Evolutionary conservation across 768 basidiomycete genomes (phyloP), one percentile per base, ranked within the genome.

Genomic region (Phanerochaete sordida): DNA sequence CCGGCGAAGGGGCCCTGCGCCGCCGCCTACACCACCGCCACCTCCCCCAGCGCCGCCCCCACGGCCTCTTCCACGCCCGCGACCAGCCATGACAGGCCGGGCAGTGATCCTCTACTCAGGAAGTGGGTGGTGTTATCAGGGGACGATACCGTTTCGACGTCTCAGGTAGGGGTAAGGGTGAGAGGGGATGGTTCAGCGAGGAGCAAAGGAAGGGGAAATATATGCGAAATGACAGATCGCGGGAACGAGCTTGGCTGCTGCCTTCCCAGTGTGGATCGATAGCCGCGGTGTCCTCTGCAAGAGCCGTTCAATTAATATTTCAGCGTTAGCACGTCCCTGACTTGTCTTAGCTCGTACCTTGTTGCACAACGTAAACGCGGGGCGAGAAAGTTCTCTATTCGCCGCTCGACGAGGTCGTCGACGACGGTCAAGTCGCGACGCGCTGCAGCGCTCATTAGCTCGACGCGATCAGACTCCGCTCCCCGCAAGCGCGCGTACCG

Each of bases 221-320:
- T 54, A 33, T n/a, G n/a, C 31, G n/a, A 30, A 31, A 13, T 39
- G 26, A 24, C 24, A 54, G 37, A 24, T 28, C 35, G 37, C 24
- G 39, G 39, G 39, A n/a, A n/a, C 35, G 23, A 21, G 21, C 37
- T 35, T 54, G 53, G n/a, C 11, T 28, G 28, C 33, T 35, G 21
- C 48, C 19, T 50, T 28, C 48, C 48, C 23, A 50, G 51, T 54
- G n/a, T 26, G 53, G 24, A 54, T 54, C 53, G 53, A 54, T 54
- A 23, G 53, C n/a, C n/a, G n/a, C n/a, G n/a, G n/a, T n/a, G n/a
- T n/a, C 7, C 6, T 37, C 39, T 43, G 39, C 11, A 19, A 6
- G 4, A 43, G 8, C 19, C 39, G 19, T 43, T 16, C 8, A 43
- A 9, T 43, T 43, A 19, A n/a, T n/a, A n/a, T n/a, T n/a, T 43